Evolutionary conservation across 2,329 filamentous ascomycete genomes (phyloP).

Genomic region (Mycosphaerella arachidis): DNA sequence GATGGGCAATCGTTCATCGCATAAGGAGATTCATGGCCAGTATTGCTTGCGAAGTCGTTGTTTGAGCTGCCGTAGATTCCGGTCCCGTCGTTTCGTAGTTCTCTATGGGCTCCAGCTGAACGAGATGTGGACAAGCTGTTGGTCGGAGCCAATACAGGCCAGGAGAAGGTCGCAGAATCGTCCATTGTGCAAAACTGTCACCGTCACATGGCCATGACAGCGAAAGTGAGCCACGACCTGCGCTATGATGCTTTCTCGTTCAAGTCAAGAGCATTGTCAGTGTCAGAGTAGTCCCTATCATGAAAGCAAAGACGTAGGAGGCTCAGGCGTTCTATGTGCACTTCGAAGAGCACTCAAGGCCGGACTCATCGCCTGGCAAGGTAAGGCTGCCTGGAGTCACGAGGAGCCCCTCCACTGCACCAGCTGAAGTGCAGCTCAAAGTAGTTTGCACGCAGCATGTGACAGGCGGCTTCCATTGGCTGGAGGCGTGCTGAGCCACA

Average conservation of each 20-base stretch:
- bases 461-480: constrained; percentile 7
- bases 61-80: background rate
- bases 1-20: background rate
- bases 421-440: constrained; percentile 4
- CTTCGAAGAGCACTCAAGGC: background rate
- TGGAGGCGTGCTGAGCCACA: constrained; percentile 9
- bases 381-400: constrained; percentile 14
- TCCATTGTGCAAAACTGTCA: background rate
- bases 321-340: background rate
- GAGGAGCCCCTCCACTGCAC: constrained; percentile 5
- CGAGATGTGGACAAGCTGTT: too few relatives aligned
- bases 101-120: background rate
- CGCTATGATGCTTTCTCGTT: background rate
- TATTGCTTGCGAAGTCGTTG: background rate
- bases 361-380: background rate
- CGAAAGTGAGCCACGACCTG: background rate
- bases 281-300: background rate
- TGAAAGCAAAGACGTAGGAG: background rate
- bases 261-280: background rate
- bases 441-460: constrained; percentile 7
- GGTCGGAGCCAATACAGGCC: background rate
- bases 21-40: background rate
- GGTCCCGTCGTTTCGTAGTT: background rate
- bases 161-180: background rate
- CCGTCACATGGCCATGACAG: background rate